Conservation (phyloP, 2,329 filamentous ascomycete species). For the Rhynchosporium agropyri region DNA sequence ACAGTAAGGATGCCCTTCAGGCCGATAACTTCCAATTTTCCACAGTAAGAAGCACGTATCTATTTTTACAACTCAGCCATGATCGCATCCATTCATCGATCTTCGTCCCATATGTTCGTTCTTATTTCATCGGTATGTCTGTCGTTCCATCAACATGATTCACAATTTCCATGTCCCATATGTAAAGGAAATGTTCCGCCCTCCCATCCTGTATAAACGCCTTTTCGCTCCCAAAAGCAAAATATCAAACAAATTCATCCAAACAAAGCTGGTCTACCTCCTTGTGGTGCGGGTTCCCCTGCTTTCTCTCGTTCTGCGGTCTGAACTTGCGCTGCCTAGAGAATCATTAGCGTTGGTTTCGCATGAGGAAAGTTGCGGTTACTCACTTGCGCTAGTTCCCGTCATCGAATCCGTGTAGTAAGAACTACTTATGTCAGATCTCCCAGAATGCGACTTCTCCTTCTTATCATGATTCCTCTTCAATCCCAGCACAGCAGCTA, state of each 20-base stretch:
- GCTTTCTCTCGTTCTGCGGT: slow-evolving; percentile 37
- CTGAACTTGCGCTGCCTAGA: slow-evolving; percentile 40
- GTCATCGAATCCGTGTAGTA: slow-evolving; percentile 42
- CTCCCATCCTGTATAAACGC: slow-evolving; percentile 10
- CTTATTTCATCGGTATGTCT: slow-evolving; percentile 7
- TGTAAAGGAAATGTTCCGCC: neutral
- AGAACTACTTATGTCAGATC: slow-evolving; percentile 37
- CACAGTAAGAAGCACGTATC: neutral
- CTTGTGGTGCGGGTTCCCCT: slow-evolving; percentile 26
- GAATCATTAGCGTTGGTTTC: slow-evolving; percentile 27
- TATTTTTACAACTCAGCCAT: slow-evolving; percentile 1
- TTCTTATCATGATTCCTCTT: slow-evolving; percentile 39
- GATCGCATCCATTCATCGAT: slow-evolving; percentile 9
- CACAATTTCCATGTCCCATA: slow-evolving; percentile 6
- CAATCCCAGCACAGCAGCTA: slow-evolving; percentile 40
- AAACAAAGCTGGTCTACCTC: slow-evolving; percentile 10
- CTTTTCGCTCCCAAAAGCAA: slow-evolving; percentile 18
- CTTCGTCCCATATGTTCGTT: slow-evolving; percentile 11
- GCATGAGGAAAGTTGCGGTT: neutral
- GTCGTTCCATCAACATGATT: slow-evolving; percentile 8
- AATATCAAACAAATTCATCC: neutral
- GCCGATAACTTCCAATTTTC: neutral
- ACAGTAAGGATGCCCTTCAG: neutral
- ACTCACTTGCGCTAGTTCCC: slow-evolving; percentile 42
- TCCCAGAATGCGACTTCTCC: slow-evolving; percentile 25